These are phyloP conservation scores for Pseudohyphozyma bogoriensis DNA, from an alignment of 768 basidiomycete genomes.

Conservation along the genomic window DNA sequence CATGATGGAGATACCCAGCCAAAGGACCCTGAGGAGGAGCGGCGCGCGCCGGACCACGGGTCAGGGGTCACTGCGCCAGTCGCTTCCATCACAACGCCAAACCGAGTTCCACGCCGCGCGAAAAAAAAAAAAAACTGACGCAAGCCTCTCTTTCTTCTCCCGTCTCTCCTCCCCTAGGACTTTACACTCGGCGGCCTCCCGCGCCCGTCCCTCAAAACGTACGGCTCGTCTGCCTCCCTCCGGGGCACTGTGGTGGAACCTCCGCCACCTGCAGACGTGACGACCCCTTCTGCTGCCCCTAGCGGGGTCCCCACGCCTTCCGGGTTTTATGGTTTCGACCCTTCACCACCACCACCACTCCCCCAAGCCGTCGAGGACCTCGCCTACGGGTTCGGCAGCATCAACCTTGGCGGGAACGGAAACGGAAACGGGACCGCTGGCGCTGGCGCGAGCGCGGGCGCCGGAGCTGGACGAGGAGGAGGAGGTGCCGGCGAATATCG, in stretches of 20 bases:
- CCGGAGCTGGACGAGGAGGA: too few relatives aligned
- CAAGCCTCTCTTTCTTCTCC: not conserved
- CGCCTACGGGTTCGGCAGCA: conserved; percentile 12
- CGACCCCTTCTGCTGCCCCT: conserved; percentile 2
- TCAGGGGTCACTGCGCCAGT: too few relatives aligned
- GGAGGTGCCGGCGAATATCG: not conserved
- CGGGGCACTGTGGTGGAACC: conserved; percentile 13
- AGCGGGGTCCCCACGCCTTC: not conserved
- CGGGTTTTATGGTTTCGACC: too few relatives aligned
- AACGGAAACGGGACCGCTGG: too few relatives aligned
- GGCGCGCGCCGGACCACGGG: not conserved
- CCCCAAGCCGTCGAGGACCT: conserved; percentile 9
- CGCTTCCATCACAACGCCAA: not conserved
- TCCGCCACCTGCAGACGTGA: conserved; percentile 9
- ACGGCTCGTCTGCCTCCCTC: conserved; percentile 11
- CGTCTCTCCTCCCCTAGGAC: conserved; percentile 2
- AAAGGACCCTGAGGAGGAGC: too few relatives aligned
- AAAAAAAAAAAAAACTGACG: not conserved
- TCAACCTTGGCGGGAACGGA: conserved; percentile 9
- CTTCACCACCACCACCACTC: not conserved
- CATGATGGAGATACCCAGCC: not conserved
- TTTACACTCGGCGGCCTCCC: conserved; percentile 8
- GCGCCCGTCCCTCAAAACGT: conserved; percentile 6
- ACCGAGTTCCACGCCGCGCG: too few relatives aligned
- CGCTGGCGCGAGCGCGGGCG: too few relatives aligned